Base-by-base conservation (phyloP, 306 rosid species). In the Comarum palustre region DNA sequence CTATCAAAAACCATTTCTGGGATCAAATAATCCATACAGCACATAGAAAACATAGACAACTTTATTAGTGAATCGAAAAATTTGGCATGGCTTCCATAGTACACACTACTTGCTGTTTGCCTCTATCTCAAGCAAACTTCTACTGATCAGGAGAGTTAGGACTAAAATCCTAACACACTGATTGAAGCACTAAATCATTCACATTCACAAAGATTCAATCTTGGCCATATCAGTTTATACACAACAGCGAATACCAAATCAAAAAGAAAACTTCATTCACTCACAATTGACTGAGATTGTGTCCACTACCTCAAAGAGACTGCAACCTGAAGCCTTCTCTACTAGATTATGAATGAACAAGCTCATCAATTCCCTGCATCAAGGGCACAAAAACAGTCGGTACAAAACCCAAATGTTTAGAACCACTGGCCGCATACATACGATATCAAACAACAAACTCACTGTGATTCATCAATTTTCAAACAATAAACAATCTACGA, bases 121-220 rank as follows among this genome's bases (percentile, higher is more conserved):
- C 64, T 58, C 5, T 6, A 59, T 27, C 4, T 14, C n/a, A n/a
- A n/a, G n/a, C n/a, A n/a, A n/a, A n/a, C n/a, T n/a, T n/a, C n/a
- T n/a, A n/a, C n/a, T n/a, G n/a, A n/a, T n/a, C n/a, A n/a, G n/a
- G n/a, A n/a, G n/a, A n/a, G n/a, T n/a, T n/a, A n/a, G n/a, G n/a
- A n/a, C n/a, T n/a, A n/a, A n/a, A n/a, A n/a, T n/a, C n/a, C n/a
- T n/a, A n/a, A n/a, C n/a, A n/a, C 22, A 61, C 31, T 38, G 8
- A 4, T 38, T 38, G 17, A 8, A 19, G 27, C 48, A 31, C 10
- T 39, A 48, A 68, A 46, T 25, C 73, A 47, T 29, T 68, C 19
- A 29, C 60, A 59, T 59, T 59, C 64, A 59, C n/a, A 47, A 64
- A 68, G 31, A 34, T 48, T 50, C 73, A 34, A 20, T 51, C 60